These are phyloP conservation scores for Penicillium sp. DNA, from an alignment of 2,329 filamentous ascomycete genomes.

Conservation along the genomic window DNA sequence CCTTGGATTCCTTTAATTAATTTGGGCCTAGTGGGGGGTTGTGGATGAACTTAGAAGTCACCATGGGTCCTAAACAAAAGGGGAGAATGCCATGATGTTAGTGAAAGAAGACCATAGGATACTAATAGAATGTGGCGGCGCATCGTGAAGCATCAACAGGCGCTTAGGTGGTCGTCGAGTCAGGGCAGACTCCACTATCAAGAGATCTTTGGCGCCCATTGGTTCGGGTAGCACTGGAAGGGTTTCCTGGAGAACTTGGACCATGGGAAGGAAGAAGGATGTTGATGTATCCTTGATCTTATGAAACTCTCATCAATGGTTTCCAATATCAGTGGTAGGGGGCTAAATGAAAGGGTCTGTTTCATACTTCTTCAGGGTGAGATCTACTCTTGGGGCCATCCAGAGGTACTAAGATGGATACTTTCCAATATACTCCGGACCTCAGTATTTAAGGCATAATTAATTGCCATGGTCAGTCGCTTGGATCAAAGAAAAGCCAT, in stretches of 20 bases:
- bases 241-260: neutral
- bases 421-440: no score
- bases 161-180: constrained; percentile 1
- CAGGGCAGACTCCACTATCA: neutral
- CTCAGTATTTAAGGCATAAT: no score
- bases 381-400: neutral
- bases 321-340: neutral
- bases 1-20: neutral
- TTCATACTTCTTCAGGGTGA: constrained; percentile 5
- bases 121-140: neutral
- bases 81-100: constrained; percentile 16
- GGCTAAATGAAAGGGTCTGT: constrained; percentile 3
- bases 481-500: no score
- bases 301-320: constrained; percentile 1
- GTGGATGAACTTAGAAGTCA: neutral
- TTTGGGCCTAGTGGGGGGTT: neutral
- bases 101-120: neutral
- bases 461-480: no score
- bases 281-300: neutral
- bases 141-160: neutral
- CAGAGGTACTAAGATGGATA: no score
- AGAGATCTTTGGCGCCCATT: neutral
- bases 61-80: neutral
- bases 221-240: neutral
- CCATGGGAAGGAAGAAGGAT: neutral